Evolutionary conservation across 306 rosid species (phyloP).

Genomic region (Begonia peltatifolia): DNA sequence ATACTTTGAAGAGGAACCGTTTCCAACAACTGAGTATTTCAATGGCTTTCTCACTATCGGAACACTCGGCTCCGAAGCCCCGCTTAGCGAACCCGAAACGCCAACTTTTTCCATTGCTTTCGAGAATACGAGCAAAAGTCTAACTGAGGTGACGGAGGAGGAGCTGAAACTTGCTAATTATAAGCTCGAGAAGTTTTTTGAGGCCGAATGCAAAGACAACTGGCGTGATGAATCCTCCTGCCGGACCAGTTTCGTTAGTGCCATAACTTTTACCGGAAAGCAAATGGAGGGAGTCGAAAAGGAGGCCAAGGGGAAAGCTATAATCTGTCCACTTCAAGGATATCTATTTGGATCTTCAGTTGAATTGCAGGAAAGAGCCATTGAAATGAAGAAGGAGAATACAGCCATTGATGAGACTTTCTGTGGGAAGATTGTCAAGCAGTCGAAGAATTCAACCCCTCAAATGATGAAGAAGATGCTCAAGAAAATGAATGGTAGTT

Average conservation of each 20-base stretch:
- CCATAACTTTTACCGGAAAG: constrained; percentile 45
- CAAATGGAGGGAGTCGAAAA: constrained; percentile 35
- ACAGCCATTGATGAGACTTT: constrained; percentile 51
- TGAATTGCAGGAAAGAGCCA: constrained; percentile 36
- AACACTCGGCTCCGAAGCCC: constrained; percentile 58
- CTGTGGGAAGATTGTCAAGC: constrained; percentile 28
- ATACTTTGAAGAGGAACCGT: constrained; percentile 20
- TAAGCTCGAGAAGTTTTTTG: constrained; percentile 70
- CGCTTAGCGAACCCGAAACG: constrained; percentile 48
- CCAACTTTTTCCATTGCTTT: constrained; percentile 63
- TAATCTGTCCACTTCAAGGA: constrained; percentile 78
- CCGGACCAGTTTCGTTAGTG: constrained; percentile 57
- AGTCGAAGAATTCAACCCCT: constrained; percentile 33
- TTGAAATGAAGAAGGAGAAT: constrained; percentile 43
- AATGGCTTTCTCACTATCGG: constrained; percentile 87
- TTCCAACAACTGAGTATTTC: constrained; percentile 45
- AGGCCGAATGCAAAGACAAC: constrained; percentile 49
- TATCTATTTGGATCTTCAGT: constrained; percentile 64
- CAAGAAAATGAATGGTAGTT: constrained; percentile 30
- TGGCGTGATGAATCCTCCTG: constrained; percentile 45
- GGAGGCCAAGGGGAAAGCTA: constrained; percentile 40
- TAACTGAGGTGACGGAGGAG: constrained; percentile 44
- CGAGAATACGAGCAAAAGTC: constrained; percentile 30
- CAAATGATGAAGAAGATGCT: constrained; percentile 48
- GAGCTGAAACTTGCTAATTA: constrained; percentile 55